A percentile compares a stretch with the other conserved stretches of the same genome.
phyloP scores from a whole-genome alignment of 1,284 basidiomycete genomes.

The Ceraceosorus bombacis region DNA sequence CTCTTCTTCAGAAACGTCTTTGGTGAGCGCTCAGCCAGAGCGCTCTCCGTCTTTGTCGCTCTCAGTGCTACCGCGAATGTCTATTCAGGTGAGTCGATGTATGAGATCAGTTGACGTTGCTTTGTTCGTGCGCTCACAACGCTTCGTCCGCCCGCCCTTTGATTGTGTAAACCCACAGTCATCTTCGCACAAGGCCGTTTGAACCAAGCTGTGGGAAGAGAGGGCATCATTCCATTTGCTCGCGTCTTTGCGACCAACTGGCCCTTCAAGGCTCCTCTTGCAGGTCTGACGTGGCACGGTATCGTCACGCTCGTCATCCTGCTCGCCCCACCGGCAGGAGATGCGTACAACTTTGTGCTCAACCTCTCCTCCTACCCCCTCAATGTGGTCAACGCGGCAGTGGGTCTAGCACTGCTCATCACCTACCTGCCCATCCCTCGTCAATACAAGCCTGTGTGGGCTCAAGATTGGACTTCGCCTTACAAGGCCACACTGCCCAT shows the following conservation, averaged over 20 bases:
- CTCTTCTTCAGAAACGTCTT: slow-evolving; percentile 58
- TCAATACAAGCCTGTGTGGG: slow-evolving; percentile 12
- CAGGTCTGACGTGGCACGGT: slow-evolving; percentile 51
- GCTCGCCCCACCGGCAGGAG: slow-evolving; percentile 55
- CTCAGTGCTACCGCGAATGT: slow-evolving; percentile 52
- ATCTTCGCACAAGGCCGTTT: slow-evolving; percentile 54
- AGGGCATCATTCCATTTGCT: slow-evolving; percentile 55
- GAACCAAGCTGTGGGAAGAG: slow-evolving; percentile 57
- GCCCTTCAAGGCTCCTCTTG: slow-evolving; percentile 54
- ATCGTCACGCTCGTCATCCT: slow-evolving; percentile 55
- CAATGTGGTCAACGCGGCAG: slow-evolving; percentile 53
- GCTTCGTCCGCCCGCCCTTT: too few relatives aligned
- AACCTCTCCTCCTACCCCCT: slow-evolving; percentile 58
- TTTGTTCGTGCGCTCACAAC: too few relatives aligned
- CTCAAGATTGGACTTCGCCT: slow-evolving; percentile 30
- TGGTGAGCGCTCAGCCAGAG: slow-evolving; percentile 53
- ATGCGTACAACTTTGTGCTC: slow-evolving; percentile 57
- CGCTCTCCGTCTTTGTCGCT: slow-evolving; percentile 56
- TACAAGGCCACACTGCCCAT: slow-evolving; percentile 52
- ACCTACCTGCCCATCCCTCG: slow-evolving; percentile 22
- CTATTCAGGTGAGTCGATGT: slow-evolving; percentile 39
- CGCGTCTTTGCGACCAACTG: slow-evolving; percentile 53
- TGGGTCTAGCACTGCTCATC: slow-evolving; percentile 57
- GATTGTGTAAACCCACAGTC: not conserved
- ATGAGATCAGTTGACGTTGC: too few relatives aligned